Base-by-base conservation (phyloP, 345 rosid species). In the Euphorbia peplus region DNA sequence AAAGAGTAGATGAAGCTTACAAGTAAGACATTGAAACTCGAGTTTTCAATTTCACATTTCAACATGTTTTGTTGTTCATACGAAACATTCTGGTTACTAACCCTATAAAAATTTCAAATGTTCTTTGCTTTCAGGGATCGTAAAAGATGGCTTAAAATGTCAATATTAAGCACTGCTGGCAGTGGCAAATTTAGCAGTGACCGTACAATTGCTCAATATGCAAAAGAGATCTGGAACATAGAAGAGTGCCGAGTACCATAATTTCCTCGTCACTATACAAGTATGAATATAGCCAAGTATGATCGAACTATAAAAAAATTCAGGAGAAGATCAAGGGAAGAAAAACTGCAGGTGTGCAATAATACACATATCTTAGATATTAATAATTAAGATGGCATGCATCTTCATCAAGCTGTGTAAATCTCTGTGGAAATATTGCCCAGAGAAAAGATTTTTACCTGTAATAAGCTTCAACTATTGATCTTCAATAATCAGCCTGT, bases 181-280 rank as follows among this genome's bases (percentile, higher is more conserved):
- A 82, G 88, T 12, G 96, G 96, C 68, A 91, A 93, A 77, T 93
- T 93, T 83, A 89, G 91, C 83, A 91, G 97, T 19, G 98, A 93
- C 62, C 83, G 95, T 3, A 91, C 97, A 4, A 88, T 93, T 46
- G 83, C 88, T 74, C 92, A 93, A 65, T 91, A 91, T 55, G 97
- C 98, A 2, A 86, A 84, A 64, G 98, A 93, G 73, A 91, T 93
- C 21, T 93, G 97, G 96, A 90, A 88, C 80, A 87, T 91, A 2
- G 75, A 84, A 74, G 92, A 86, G 63, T 88, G 98, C 81, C 83
- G 77, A 13, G 86, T 87, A 8, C 90, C 97, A 5, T 90, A 75
- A 80, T 32, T 52, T 55, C 26, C n/a, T n/a, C n/a, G n/a, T n/a
- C n/a, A n/a, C n/a, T n/a, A n/a, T n/a, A n/a, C n/a, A n/a, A n/a